phyloP scores from a whole-genome alignment of 2,329 filamentous ascomycete genomes.

The Xylaria sp. region DNA sequence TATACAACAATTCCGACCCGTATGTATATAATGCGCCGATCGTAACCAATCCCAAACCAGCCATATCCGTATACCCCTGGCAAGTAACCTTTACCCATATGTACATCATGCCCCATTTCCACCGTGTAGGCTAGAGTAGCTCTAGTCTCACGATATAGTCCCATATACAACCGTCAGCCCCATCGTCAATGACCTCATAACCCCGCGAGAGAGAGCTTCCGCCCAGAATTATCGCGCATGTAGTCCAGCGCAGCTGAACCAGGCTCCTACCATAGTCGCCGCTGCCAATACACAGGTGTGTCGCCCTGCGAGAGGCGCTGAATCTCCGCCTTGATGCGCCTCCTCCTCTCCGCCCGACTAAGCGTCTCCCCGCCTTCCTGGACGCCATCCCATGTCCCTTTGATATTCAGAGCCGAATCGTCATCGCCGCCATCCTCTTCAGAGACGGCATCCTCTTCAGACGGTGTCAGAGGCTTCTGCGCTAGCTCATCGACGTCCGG shows the following conservation, averaged over 20 bases:
- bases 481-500: conserved; percentile 26
- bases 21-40: conserved; percentile 13
- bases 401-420: conserved; percentile 27
- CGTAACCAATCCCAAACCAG: conserved; percentile 16
- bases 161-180: background rate
- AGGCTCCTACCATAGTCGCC: conserved; percentile 60
- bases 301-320: conserved; percentile 57
- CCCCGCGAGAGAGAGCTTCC: background rate
- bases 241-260: conserved; percentile 3
- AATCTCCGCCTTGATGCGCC: conserved; percentile 68
- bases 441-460: conserved; percentile 21
- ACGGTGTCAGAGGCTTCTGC: conserved; percentile 1
- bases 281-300: conserved; percentile 63
- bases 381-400: conserved; percentile 47
- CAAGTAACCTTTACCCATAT: conserved; percentile 1
- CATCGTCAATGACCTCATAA: background rate
- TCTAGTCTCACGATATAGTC: conserved; percentile 1
- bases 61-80: background rate
- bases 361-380: conserved; percentile 58
- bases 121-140: background rate
- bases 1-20: conserved; percentile 5
- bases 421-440: conserved; percentile 23
- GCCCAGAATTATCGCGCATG: background rate
- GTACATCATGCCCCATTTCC: conserved; percentile 13
- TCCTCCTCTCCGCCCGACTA: conserved; percentile 63